Conservation (phyloP, 1,284 basidiomycete species). For the Cutaneotrichosporon sp. region DNA sequence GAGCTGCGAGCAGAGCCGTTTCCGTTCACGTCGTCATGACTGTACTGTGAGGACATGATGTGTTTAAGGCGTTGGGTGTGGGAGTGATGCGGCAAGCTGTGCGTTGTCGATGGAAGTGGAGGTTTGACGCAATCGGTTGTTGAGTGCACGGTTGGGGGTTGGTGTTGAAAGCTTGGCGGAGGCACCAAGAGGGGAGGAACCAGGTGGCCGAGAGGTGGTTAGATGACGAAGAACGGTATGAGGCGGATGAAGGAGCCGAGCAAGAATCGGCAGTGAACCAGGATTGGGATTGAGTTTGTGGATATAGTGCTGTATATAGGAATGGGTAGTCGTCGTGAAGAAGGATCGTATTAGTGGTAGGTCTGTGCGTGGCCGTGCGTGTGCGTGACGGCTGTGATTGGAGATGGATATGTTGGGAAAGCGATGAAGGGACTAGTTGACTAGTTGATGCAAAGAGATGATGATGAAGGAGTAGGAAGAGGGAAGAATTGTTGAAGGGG, state of each 20-base stretch:
- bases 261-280: neutral
- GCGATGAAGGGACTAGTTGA: too few species aligned
- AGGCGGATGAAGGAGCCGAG: neutral
- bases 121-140: neutral
- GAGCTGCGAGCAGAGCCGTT: constrained; percentile 24
- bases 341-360: too few species aligned
- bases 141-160: neutral
- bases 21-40: constrained; percentile 11
- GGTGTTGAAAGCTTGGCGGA: too few species aligned
- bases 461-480: too few species aligned
- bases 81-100: constrained; percentile 1
- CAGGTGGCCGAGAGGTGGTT: neutral
- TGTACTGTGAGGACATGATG: constrained; percentile 16
- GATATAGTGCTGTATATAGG: too few species aligned
- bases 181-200: neutral
- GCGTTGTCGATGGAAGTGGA: neutral
- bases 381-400: too few species aligned
- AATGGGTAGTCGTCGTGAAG: too few species aligned
- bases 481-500: too few species aligned
- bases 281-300: neutral
- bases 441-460: too few species aligned
- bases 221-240: neutral
- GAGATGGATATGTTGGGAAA: too few species aligned
- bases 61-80: constrained; percentile 9
- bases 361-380: too few species aligned